These are phyloP conservation scores for Podospora australis DNA, from an alignment of 495 filamentous ascomycete species.

Conservation along the genomic window DNA sequence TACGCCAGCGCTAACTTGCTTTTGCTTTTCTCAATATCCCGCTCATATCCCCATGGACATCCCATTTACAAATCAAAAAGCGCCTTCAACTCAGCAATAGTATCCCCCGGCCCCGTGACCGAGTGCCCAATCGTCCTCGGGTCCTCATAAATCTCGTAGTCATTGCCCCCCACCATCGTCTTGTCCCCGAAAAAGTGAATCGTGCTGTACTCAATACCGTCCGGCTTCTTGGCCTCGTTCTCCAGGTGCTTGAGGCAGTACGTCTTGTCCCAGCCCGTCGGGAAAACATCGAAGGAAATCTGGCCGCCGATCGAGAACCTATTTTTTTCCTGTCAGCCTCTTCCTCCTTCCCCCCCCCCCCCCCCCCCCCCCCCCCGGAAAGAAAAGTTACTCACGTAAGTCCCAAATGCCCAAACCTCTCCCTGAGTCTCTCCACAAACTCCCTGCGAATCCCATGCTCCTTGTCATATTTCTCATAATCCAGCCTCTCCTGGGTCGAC, in stretches of 20 bases:
- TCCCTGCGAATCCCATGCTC: constrained; percentile 63
- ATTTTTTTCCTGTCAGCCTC: background rate
- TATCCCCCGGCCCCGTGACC: constrained; percentile 77
- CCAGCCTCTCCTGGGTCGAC: constrained; percentile 66
- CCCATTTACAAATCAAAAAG: constrained; percentile 63
- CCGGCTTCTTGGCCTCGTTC: constrained; percentile 62
- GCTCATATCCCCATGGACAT: too few relatives aligned
- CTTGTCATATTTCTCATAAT: constrained; percentile 72
- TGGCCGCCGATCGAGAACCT: constrained; percentile 93
- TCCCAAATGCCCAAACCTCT: constrained; percentile 74
- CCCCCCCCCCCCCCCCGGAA: background rate
- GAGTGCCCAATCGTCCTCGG: constrained; percentile 73
- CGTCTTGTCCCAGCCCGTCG: constrained; percentile 96
- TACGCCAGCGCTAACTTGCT: background rate
- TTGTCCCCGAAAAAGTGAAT: constrained; percentile 99
- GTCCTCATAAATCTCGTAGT: constrained; percentile 88
- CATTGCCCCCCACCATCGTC: constrained; percentile 80
- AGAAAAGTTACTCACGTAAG: constrained; percentile 59
- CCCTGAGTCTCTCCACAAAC: constrained; percentile 67
- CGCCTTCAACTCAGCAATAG: constrained; percentile 66
- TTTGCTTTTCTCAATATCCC: background rate
- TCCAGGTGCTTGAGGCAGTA: constrained; percentile 87
- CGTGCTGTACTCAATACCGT: constrained; percentile 69
- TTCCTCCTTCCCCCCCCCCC: background rate
- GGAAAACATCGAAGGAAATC: constrained; percentile 98